These are phyloP conservation scores for Ogataea polymorpha DNA, from an alignment of 805 yeast species.

Conservation along the genomic window DNA sequence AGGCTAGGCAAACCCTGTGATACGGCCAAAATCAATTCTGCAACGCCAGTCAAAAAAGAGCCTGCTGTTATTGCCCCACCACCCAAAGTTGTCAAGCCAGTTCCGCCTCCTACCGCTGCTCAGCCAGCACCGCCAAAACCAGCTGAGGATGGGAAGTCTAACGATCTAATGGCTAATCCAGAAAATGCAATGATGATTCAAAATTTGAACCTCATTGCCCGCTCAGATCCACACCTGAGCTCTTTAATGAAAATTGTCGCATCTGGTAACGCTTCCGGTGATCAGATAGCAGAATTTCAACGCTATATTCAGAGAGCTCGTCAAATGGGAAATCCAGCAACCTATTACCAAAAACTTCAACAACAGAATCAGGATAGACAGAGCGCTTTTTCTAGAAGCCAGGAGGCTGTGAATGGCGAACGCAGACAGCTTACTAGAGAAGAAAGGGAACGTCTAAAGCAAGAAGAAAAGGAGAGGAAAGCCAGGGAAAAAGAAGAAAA, in stretches of 20 bases:
- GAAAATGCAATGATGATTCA: conserved; percentile 81
- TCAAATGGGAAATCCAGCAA: conserved; percentile 54
- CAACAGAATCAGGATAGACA: conserved; percentile 19
- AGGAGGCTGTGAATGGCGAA: conserved; percentile 20
- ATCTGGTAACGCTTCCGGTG: conserved; percentile 68
- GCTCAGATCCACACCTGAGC: conserved; percentile 63
- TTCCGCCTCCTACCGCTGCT: not conserved
- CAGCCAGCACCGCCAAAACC: conserved; percentile 3
- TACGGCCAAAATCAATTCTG: not conserved
- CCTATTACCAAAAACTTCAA: conserved; percentile 23
- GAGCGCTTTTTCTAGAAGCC: conserved; percentile 7
- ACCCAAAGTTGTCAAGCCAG: not conserved
- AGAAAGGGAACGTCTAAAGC: conserved; percentile 21
- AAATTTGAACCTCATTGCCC: conserved; percentile 79
- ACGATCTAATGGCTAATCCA: conserved; percentile 39
- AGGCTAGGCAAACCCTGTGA: conserved; percentile 16
- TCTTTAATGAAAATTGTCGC: conserved; percentile 84
- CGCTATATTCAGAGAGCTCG: conserved; percentile 76
- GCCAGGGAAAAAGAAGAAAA: conserved; percentile 26
- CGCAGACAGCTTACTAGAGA: conserved; percentile 22
- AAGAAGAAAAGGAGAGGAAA: conserved; percentile 21
- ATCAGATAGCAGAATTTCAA: conserved; percentile 76
- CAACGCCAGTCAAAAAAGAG: not conserved
- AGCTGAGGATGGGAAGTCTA: conserved; percentile 18
- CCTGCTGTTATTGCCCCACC: not conserved